These are phyloP conservation scores for Trichoderma gracile DNA, from an alignment of 2,329 filamentous ascomycete species.

Conservation along the genomic window DNA sequence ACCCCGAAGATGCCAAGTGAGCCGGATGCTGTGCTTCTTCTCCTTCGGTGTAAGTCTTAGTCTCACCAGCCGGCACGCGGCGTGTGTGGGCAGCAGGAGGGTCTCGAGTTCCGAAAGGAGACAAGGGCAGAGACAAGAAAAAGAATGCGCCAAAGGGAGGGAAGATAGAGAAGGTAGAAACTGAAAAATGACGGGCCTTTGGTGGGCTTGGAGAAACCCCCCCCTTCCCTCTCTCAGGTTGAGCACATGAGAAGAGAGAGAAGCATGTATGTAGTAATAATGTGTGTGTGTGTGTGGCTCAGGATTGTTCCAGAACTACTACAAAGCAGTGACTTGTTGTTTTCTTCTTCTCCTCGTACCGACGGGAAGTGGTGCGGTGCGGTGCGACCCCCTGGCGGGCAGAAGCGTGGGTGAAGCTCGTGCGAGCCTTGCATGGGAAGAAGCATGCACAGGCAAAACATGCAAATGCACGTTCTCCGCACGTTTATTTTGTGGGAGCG, in stretches of 20 bases:
- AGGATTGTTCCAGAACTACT: slow-evolving; percentile 17
- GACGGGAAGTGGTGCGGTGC: no score
- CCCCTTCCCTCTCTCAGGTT: neutral
- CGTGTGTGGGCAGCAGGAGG: neutral
- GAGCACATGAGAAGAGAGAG: neutral
- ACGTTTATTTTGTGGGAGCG: slow-evolving; percentile 2
- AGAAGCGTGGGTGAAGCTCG: neutral
- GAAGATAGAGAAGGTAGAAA: no score
- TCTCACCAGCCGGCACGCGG: slow-evolving; percentile 4
- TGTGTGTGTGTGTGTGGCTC: neutral
- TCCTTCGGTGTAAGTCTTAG: neutral
- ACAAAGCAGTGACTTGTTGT: no score
- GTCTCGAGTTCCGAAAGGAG: slow-evolving; percentile 12
- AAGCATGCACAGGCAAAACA: neutral
- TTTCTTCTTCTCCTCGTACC: no score
- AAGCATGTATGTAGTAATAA: no score
- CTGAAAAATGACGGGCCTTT: no score
- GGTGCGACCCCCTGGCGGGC: no score
- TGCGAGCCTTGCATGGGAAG: neutral
- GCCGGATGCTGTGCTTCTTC: neutral
- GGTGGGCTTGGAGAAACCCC: neutral
- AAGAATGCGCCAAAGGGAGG: no score
- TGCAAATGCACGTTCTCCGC: slow-evolving; percentile 7
- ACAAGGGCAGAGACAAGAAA: neutral
- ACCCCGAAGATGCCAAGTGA: neutral